These are phyloP conservation scores for Tinospora cordifolia DNA, from an alignment of 164 flowering plant genomes.

Conservation along the genomic window DNA sequence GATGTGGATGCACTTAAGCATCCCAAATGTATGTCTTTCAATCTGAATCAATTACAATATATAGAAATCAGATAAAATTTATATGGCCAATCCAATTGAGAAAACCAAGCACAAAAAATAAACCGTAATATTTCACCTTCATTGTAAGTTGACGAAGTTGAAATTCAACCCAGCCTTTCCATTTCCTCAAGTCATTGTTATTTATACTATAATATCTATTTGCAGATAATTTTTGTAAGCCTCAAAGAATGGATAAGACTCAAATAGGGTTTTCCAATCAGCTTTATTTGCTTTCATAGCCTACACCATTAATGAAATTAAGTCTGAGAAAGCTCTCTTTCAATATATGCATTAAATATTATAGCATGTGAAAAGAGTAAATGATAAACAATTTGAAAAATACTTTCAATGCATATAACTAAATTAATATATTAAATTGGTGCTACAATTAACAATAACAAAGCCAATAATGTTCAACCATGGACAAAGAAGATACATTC, in stretches of 20 bases:
- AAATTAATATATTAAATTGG: too few species aligned
- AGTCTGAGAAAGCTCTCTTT: not conserved
- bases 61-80: not conserved
- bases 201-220: constrained; percentile 68
- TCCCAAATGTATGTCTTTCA: constrained; percentile 60
- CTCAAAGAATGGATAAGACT: constrained; percentile 75
- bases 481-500: too few species aligned
- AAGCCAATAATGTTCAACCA: too few species aligned
- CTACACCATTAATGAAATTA: constrained; percentile 29
- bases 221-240: constrained; percentile 78
- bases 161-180: constrained; percentile 98
- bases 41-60: constrained; percentile 36
- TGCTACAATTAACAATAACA: too few species aligned
- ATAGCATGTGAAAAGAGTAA: not conserved
- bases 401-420: too few species aligned
- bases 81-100: not conserved
- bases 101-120: not conserved
- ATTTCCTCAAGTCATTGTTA: constrained; percentile 58
- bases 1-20: constrained; percentile 89
- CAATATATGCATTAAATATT: not conserved
- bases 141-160: constrained; percentile 75
- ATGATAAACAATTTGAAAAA: too few species aligned
- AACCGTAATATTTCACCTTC: constrained; percentile 37
- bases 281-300: constrained; percentile 58
- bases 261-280: constrained; percentile 66